Evolutionary conservation across 2,329 filamentous ascomycete genomes (phyloP).

Genomic region (Lasiodiplodia hormozganensis): DNA sequence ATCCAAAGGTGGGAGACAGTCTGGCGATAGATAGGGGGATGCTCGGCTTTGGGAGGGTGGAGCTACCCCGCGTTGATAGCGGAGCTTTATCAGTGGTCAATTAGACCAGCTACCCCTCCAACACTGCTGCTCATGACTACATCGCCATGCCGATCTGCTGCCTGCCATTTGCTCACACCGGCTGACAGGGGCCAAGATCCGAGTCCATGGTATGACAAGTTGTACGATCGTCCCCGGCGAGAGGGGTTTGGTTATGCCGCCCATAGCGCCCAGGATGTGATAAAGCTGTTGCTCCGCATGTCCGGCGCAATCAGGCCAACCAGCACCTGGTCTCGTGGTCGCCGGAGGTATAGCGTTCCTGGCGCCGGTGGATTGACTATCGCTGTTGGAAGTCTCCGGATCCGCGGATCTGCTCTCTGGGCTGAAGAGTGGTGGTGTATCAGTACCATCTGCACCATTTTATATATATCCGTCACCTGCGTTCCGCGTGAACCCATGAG

Average conservation of each 20-base stretch:
- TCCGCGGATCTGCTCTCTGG: too few relatives aligned
- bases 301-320: background rate
- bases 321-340: background rate
- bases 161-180: slow-evolving; percentile 1
- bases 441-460: background rate
- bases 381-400: background rate
- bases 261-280: slow-evolving; percentile 11
- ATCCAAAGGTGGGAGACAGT: slow-evolving; percentile 12
- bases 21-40: slow-evolving; percentile 7
- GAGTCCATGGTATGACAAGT: background rate
- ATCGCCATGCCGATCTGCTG: slow-evolving; percentile 9
- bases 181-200: background rate
- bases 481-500: background rate
- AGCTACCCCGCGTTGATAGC: slow-evolving; percentile 16
- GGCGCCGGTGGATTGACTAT: background rate
- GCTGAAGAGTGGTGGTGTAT: slow-evolving; percentile 1
- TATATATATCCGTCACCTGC: background rate
- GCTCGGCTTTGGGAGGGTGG: background rate
- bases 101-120: slow-evolving; percentile 10
- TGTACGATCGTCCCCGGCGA: too few relatives aligned
- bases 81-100: slow-evolving; percentile 15
- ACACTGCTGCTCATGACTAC: background rate
- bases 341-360: background rate
- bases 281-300: slow-evolving; percentile 7
- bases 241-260: background rate